Conservation (phyloP, 768 basidiomycete species). For the Termitomyces sp. region DNA sequence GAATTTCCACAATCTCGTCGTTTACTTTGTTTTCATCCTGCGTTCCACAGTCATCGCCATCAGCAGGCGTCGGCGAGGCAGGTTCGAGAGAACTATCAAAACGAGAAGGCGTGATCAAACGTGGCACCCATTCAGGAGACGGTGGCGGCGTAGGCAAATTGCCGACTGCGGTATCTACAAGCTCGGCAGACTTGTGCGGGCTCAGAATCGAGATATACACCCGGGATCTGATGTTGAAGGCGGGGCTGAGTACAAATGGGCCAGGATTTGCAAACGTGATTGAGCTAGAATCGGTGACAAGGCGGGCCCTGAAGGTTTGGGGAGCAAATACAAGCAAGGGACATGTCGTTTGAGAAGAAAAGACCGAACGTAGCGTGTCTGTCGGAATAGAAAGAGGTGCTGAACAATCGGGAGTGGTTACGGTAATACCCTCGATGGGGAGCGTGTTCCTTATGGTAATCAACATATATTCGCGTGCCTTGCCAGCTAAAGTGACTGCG, state of each 20-base stretch:
- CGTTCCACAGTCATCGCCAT: neutral
- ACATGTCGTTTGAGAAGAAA: neutral
- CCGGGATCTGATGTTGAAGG: slow-evolving; percentile 18
- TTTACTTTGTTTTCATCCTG: neutral
- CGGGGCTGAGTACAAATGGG: slow-evolving; percentile 22
- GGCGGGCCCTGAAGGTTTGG: slow-evolving; percentile 5
- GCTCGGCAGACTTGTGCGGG: slow-evolving; percentile 18
- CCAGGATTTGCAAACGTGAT: slow-evolving; percentile 2
- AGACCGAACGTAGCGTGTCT: slow-evolving; percentile 5
- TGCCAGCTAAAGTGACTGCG: neutral
- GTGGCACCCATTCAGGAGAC: slow-evolving; percentile 26
- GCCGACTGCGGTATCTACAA: slow-evolving; percentile 6
- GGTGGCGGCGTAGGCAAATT: slow-evolving; percentile 33
- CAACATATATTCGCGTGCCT: neutral
- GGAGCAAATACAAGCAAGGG: slow-evolving; percentile 17
- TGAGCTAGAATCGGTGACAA: slow-evolving; percentile 8
- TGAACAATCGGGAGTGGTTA: neutral
- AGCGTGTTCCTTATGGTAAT: slow-evolving; percentile 4
- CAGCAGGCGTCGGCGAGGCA: neutral
- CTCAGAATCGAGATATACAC: slow-evolving; percentile 29
- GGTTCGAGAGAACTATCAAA: neutral
- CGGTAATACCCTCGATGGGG: slow-evolving; percentile 7
- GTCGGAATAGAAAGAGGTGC: slow-evolving; percentile 1
- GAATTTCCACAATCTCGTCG: neutral
- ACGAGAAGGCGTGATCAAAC: neutral